Conservation (phyloP, 768 basidiomycete species). For the Fomitopsis serialis region DNA sequence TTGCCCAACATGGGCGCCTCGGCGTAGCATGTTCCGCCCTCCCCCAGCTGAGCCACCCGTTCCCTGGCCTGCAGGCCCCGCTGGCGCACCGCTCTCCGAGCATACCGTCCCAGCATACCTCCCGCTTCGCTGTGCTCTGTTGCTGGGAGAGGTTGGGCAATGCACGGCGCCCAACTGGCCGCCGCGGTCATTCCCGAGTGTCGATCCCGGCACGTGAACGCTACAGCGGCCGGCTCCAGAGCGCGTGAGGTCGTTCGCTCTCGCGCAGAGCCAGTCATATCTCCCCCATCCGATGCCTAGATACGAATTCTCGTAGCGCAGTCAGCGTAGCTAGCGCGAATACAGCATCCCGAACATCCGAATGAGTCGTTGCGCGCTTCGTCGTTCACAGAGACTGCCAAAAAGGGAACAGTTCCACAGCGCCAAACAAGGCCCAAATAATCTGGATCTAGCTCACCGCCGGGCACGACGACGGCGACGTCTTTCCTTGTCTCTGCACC, state of each 20-base stretch:
- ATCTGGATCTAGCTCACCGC: constrained; percentile 29
- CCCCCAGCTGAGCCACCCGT: neutral
- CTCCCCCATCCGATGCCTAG: too few relatives aligned
- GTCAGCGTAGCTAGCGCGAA: neutral
- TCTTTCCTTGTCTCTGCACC: constrained; percentile 1
- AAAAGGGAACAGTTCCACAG: constrained; percentile 6
- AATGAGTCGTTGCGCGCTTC: neutral
- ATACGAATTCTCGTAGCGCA: neutral
- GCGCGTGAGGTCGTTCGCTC: neutral
- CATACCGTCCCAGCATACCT: too few relatives aligned
- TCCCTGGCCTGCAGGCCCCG: too few relatives aligned
- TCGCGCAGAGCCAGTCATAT: neutral
- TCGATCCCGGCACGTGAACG: neutral
- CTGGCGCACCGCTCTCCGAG: too few relatives aligned
- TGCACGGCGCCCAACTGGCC: neutral
- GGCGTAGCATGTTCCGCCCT: neutral
- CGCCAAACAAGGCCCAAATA: constrained; percentile 22
- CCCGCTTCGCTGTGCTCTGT: too few relatives aligned
- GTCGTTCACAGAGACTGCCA: neutral
- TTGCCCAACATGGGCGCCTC: neutral
- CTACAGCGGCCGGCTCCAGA: neutral
- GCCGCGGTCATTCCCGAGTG: neutral
- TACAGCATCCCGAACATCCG: neutral
- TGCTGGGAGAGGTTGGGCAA: neutral
- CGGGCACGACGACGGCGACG: constrained; percentile 31